Base-by-base conservation (phyloP, 495 filamentous ascomycete genomes). In the Neurospora terricola region DNA sequence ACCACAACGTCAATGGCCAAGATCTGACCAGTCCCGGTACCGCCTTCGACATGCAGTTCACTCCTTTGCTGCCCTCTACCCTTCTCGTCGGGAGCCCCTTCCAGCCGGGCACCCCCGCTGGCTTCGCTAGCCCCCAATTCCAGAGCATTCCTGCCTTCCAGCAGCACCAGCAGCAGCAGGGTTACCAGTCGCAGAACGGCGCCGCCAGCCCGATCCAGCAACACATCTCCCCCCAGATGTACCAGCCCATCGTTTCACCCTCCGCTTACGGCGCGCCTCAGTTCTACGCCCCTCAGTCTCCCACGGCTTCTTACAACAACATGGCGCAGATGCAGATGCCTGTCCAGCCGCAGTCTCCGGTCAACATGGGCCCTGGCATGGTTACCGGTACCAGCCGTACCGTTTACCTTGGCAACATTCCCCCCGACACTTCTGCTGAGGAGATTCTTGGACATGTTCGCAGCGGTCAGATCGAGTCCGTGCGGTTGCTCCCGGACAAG, bases 381-480 rank as follows among this genome's bases (percentile, higher is more conserved):
- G 87, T 97, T 23, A 94, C 94, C 12, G 93, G 94, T 18, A 98
- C 94, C 30, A 98, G 94, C 84, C 88, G 96, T 70, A 98, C 96
- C 8, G 96, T 99, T 69, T 99, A 99, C 76, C 86, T 99, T 69
- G 96, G 96, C 70, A 99, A 99, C 80, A 99, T 99, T 73, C 96
- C 96, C 40, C 92, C 94, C 27, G 96, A 99, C 85, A 98, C 96
- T n/a, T 91, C 92, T 42, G 96, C 96, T 27, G 96, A 99, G 84
- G 96, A 99, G 83, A 98, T 99, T 76, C 86, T 99, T 69, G 93
- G 95, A 74, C 96, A 99, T 79, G 96, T 99, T 70, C 90, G 96
- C 69, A 98, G 96, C 82, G 96, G 96, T 40, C 96, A 98, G 78
- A 99, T 99, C 81, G 96, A 99, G 85, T 98, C 96, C 34, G 96